Conservation (phyloP, 768 basidiomycete species). For the Hemileccinum rubropunctum region DNA sequence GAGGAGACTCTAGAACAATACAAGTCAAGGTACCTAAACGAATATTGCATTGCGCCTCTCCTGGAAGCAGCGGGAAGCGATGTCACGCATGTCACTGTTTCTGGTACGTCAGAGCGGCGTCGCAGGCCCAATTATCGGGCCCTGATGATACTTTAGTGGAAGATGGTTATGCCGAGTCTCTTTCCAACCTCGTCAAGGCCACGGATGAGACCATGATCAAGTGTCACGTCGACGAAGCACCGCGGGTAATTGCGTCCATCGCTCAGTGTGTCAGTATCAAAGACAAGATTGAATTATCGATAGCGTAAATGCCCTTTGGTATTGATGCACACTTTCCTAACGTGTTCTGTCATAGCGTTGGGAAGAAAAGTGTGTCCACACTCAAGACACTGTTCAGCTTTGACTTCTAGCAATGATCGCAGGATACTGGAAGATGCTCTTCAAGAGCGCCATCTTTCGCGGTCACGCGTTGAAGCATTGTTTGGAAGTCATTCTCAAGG, state of each 20-base stretch:
- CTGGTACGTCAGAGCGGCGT: slow-evolving; percentile 3
- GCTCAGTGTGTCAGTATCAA: slow-evolving; percentile 17
- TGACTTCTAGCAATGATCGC: background rate
- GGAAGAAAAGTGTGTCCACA: slow-evolving; percentile 11
- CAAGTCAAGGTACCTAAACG: background rate
- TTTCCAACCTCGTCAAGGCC: background rate
- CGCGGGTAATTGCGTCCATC: slow-evolving; percentile 8
- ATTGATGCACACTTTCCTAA: background rate
- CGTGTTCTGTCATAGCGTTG: background rate
- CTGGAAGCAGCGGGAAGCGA: background rate
- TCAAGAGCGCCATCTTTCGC: slow-evolving; percentile 7
- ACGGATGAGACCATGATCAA: slow-evolving; percentile 5
- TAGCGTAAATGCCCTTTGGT: slow-evolving; percentile 1
- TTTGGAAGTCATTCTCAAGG: slow-evolving; percentile 9
- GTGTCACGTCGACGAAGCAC: slow-evolving; percentile 8
- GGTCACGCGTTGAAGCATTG: slow-evolving; percentile 8
- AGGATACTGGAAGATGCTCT: slow-evolving; percentile 13
- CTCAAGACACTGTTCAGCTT: background rate
- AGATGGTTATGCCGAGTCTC: slow-evolving; percentile 5
- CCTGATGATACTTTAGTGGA: slow-evolving; percentile 1
- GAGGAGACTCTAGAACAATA: background rate
- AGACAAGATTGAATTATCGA: slow-evolving; percentile 13
- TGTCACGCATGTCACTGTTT: slow-evolving; percentile 2
- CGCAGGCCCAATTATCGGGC: background rate
- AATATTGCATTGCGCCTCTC: slow-evolving; percentile 6